Base-by-base conservation (phyloP, 495 filamentous ascomycete genomes). In the Penicillium dipodomyicola region DNA sequence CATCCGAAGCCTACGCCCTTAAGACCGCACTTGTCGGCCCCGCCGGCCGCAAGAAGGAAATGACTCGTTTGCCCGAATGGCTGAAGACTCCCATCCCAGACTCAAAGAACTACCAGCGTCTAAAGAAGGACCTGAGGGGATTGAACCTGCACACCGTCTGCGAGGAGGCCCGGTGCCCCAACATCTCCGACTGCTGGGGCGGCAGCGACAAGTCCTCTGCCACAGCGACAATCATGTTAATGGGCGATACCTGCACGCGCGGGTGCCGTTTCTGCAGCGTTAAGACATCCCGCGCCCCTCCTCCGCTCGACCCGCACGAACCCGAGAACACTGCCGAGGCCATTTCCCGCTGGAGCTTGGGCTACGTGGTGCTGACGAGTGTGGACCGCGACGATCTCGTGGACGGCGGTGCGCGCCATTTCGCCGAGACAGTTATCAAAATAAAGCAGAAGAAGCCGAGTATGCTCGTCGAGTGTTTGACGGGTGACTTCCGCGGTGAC, bases 221-320 rank as follows among this genome's bases (percentile, higher is more conserved):
- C 2, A 98, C 94, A 25, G 94, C 95, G 0, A 98, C 94, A 9
- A 97, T 98, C 75, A 97, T 98, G 95, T 79, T 97, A 7, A 97
- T 97, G 93, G 94, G 94, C 59, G 94, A 98, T 67, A 97, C 94
- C 7, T 98, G 94, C 74, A 98, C 94, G 9, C 86, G 94, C 27
- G 94, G 94, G 20, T 98, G 94, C 72, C 85, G 95, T 41, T 98
- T 98, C 80, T 98, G 94, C 80, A 88, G 84, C 56, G 94, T 98
- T 46, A 97, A 97, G 83, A 98, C 94, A 0, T 83, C 72, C 22
- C 85, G 88, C 40, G 70, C 76, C 0, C 95, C 95, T 3, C 73
- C 86, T 9, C 90, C 94, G 23, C 82, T 97, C 32, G 94, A 98
- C 70, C 88, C 90, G 7, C 94, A 97, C 72, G 94, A 98, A 72